Base-by-base conservation (phyloP, 2,329 filamentous ascomycete species). In the Aspergillus pseudotamarii region DNA sequence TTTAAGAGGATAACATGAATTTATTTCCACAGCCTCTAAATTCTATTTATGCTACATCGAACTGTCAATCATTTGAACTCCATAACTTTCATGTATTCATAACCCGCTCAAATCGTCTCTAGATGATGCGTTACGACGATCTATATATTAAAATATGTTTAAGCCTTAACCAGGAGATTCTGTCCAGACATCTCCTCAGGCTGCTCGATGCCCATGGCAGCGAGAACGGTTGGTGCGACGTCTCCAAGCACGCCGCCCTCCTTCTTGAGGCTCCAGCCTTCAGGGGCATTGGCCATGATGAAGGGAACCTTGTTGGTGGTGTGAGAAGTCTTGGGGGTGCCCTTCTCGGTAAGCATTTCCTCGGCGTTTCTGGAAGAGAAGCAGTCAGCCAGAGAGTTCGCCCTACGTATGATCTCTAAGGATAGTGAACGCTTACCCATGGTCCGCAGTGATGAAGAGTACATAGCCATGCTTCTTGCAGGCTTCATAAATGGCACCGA, bases 281-380 rank as follows among this genome's bases (percentile, higher is more conserved):
- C 86, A 46, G 95, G 95, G 10, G 94, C 94, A 78, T 98, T 99
- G 77, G 94, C 93, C 94, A 99, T 97, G 80, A 98, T 88, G 77
- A 99, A 94, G 11, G 95, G 95, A 59, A 99, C 95, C 80, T 95
- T 95, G 87, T 99, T 99, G 70, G 91, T 94, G 53, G 95, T 99
- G 85, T 99, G 95, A 58, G 92, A 94, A 10, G 95, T 99, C 88
- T 99, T 99, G 72, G 95, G 95, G 77, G 93, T 96, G 78, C 94
- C 93, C 78, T 97, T 92, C 71, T 92, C 84, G 76, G 93, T 98
- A 81, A 98, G 91, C 95, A 99, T 99, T 84, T 99, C 95, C 84
- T 99, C 95, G 62, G 95, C 95, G 76, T 99, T 99, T 74, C 85
- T 86, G 60, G 50, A 51, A 21, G 64, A 65, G 16, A 43, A 45